Percentiles rank a stretch among this genome's conserved stretches.
Conservation (phyloP, 768 basidiomycete species). For the Phanerochaete carnosa region DNA sequence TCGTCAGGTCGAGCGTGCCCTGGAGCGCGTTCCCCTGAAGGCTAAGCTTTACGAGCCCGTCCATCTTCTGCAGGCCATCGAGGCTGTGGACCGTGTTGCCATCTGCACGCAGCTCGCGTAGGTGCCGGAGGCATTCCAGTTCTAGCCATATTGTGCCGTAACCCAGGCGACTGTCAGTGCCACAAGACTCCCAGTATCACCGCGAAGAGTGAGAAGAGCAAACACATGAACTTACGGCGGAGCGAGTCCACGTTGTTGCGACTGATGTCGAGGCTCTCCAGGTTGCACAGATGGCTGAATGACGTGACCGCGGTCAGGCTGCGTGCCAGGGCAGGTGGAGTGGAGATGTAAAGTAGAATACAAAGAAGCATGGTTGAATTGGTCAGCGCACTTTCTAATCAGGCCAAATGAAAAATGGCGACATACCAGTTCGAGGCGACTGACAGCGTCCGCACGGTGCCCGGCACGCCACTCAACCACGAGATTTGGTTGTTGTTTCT, state of each 20-base stretch:
- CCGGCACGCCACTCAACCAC: conserved; percentile 79
- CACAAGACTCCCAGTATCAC: no score
- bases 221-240: conserved; percentile 55
- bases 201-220: not conserved
- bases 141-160: conserved; percentile 44
- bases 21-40: conserved; percentile 70
- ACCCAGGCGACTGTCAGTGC: not conserved
- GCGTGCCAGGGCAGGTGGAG: no score
- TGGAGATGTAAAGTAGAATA: not conserved
- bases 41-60: conserved; percentile 81
- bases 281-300: conserved; percentile 79
- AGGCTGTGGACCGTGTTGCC: conserved; percentile 73
- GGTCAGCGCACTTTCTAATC: not conserved
- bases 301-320: conserved; percentile 87
- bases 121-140: conserved; percentile 75
- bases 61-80: conserved; percentile 76
- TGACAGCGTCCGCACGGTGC: conserved; percentile 70
- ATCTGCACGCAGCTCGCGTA: conserved; percentile 90
- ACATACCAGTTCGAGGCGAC: conserved; percentile 72
- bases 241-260: conserved; percentile 87
- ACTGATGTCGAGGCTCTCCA: conserved; percentile 90
- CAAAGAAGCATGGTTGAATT: not conserved
- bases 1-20: conserved; percentile 49
- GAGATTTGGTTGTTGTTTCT: conserved; percentile 73
- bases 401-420: conserved; percentile 11